phyloP scores from a whole-genome alignment of 2,329 filamentous ascomycete genomes.

The Pseudogymnoascus destructans region DNA sequence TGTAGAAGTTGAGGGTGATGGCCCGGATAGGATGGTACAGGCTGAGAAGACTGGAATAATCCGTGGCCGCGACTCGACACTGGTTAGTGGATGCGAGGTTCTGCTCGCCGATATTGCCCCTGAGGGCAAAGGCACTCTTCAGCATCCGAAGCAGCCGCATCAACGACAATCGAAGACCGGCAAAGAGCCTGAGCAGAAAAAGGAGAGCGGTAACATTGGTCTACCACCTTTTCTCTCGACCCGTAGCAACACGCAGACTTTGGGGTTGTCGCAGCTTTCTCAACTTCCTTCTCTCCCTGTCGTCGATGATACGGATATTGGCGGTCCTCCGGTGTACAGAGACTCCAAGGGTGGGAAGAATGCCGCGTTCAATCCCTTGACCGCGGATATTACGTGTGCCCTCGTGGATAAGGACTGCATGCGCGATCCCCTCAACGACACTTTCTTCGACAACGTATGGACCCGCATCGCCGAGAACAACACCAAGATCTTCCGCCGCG shows the following conservation, averaged over 20 bases:
- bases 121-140: slow-evolving; percentile 49
- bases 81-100: slow-evolving; percentile 58
- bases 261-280: slow-evolving; percentile 54
- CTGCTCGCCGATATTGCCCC: slow-evolving; percentile 49
- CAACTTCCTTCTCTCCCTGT: slow-evolving; percentile 58
- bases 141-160: slow-evolving; percentile 36
- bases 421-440: slow-evolving; percentile 70
- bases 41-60: slow-evolving; percentile 48
- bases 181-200: background rate
- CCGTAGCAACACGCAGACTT: slow-evolving; percentile 37
- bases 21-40: slow-evolving; percentile 60
- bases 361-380: slow-evolving; percentile 36
- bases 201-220: background rate
- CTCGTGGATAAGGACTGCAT: slow-evolving; percentile 83
- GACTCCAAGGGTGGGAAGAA: slow-evolving; percentile 36
- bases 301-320: slow-evolving; percentile 70
- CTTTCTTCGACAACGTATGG: slow-evolving; percentile 84
- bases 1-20: slow-evolving; percentile 62
- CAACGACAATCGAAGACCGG: slow-evolving; percentile 20
- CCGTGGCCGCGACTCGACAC: slow-evolving; percentile 55
- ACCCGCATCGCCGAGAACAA: slow-evolving; percentile 81
- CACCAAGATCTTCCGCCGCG: slow-evolving; percentile 81
- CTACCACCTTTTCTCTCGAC: background rate
- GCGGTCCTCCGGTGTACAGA: slow-evolving; percentile 51
- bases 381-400: slow-evolving; percentile 55